A percentile compares a stretch with the other conserved stretches of the same genome.
phyloP scores from a whole-genome alignment of 805 yeast genomes.

The Nakazawaea wickerhamii region DNA sequence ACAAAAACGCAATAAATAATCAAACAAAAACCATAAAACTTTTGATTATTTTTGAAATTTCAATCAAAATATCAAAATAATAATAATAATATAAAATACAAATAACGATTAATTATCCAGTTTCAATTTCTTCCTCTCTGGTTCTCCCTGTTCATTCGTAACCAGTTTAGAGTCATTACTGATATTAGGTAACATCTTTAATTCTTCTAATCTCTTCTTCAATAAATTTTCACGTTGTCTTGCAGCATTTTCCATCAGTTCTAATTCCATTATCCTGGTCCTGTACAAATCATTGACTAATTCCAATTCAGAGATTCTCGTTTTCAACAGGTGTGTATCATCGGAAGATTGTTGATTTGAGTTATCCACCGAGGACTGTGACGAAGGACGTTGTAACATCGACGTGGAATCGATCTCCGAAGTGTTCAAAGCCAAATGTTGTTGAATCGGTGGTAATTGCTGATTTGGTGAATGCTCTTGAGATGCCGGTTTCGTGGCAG shows the following conservation, averaged over 20 bases:
- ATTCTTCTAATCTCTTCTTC: slow-evolving; percentile 44
- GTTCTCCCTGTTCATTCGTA: neutral
- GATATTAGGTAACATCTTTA: slow-evolving; percentile 14
- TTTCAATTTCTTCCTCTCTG: slow-evolving; percentile 5
- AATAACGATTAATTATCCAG: neutral
- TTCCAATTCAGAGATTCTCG: slow-evolving; percentile 83
- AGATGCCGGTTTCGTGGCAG: slow-evolving; percentile 14
- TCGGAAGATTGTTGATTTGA: slow-evolving; percentile 13
- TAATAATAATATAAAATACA: too few relatives aligned
- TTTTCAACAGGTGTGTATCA: slow-evolving; percentile 39
- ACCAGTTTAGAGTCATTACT: neutral
- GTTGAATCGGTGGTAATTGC: slow-evolving; percentile 10
- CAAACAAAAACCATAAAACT: neutral
- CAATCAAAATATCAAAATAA: neutral
- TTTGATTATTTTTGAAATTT: too few relatives aligned
- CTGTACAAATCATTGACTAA: slow-evolving; percentile 84
- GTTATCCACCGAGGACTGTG: neutral
- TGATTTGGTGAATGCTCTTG: slow-evolving; percentile 15
- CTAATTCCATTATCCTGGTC: slow-evolving; percentile 77
- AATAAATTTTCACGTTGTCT: slow-evolving; percentile 43
- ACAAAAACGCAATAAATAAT: neutral
- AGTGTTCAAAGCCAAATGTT: slow-evolving; percentile 2
- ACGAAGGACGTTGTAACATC: neutral
- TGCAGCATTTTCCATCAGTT: slow-evolving; percentile 56
- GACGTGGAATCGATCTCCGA: neutral